Base-by-base conservation (phyloP, 495 filamentous ascomycete genomes). In the Pyronema domesticum region DNA sequence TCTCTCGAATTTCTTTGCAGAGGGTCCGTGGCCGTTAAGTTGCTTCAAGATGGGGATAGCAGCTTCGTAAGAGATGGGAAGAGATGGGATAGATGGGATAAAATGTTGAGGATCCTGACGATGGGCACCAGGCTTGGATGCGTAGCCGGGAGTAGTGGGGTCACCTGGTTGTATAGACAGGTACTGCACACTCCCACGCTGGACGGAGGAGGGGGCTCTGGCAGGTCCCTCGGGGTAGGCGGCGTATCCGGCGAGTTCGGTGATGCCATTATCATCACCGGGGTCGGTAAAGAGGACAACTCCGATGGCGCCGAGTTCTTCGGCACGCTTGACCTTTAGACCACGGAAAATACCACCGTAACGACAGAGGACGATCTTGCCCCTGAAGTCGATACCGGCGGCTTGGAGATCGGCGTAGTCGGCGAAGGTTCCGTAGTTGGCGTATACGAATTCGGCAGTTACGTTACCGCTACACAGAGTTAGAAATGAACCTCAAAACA, bases 261-360 rank as follows among this genome's bases (percentile, higher is more conserved):
- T 89, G 17, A 84, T 73, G 7, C 82, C 73, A 54, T 85, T 86
- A 69, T 98, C 91, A 60, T 89, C 83, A 42, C 88, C 86, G 1
- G 91, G 91, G 66, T 98, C 93, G 39, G 73, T 80, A 68, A 89
- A 98, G 6, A 95, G 74, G 43, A 96, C 69, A 17, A 80, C 78
- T 5, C 91, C 62, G 19, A 94, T 71, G 82, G 93, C 91, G 30
- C 91, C 93, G 37, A 91, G 74, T 56, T 96, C 88, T 62, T 93
- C 82, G 11, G 91, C 89, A 40, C 86, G 77, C 72, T 94, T 94
- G 50, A 95, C 79, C 68, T 95, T 98, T 57, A 95, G 71, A 0
- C 88, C 91, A 43, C 93, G 76, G 70, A 95, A 95, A 51, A 88
- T 80, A 13, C 73, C 70, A 6, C 91, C 89, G 67, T 96, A 96